Percentiles rank a stretch among this genome's conserved stretches.
Conservation (phyloP, 768 basidiomycete genomes). For the Gyrodon lividus region DNA sequence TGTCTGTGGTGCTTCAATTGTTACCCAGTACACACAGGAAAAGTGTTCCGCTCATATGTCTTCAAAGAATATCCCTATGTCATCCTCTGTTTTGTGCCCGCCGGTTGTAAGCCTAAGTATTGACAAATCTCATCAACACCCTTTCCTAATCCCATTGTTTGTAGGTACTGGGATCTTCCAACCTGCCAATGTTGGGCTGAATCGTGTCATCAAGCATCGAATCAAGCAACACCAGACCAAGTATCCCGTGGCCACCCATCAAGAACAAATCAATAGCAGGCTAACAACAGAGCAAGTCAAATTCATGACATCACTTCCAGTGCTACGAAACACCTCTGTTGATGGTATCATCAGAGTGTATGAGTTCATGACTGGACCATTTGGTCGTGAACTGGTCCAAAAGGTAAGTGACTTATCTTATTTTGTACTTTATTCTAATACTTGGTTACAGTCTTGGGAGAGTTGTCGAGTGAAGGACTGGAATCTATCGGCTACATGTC, state of each 20-base stretch:
- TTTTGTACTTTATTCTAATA: background rate
- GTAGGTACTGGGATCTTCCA: conserved; percentile 10
- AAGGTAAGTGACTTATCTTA: conserved; percentile 7
- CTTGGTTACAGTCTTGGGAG: conserved; percentile 14
- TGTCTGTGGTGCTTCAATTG: too few relatives aligned
- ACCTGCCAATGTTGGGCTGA: conserved; percentile 30
- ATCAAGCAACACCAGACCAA: conserved; percentile 16
- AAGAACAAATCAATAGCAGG: conserved; percentile 12
- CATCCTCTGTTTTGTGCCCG: too few relatives aligned
- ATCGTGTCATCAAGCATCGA: conserved; percentile 28
- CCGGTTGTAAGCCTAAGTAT: too few relatives aligned
- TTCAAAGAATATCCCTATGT: background rate
- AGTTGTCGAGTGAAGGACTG: conserved; percentile 12
- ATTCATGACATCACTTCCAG: conserved; percentile 17
- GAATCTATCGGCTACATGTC: conserved; percentile 15
- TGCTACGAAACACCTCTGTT: conserved; percentile 22
- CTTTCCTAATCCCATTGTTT: too few relatives aligned
- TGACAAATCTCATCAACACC: too few relatives aligned
- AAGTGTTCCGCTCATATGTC: conserved; percentile 17
- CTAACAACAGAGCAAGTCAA: conserved; percentile 15
- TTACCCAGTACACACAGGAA: conserved; percentile 30
- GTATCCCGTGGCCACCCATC: conserved; percentile 17
- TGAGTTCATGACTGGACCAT: conserved; percentile 11
- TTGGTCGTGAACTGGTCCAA: conserved; percentile 15
- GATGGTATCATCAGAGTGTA: conserved; percentile 13